Evolutionary conservation across 768 basidiomycete genomes (phyloP), one percentile per base, ranked within the genome.

Genomic region (Lanmaoa rubissima): DNA sequence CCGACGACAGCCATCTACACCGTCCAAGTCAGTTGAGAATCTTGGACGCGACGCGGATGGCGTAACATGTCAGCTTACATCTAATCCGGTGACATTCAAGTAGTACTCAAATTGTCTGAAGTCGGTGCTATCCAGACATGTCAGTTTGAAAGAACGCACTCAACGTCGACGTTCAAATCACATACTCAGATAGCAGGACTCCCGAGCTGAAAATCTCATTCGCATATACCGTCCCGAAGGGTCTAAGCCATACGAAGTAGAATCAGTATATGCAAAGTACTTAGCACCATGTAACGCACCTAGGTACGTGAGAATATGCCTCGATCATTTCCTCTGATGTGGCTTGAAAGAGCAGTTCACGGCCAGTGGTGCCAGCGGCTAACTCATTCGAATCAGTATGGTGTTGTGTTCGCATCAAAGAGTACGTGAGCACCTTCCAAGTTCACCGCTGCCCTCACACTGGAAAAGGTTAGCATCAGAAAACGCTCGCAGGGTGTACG

Each of bases 291-390:
- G 35, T 34, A 24, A 59, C 69, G 44, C 57, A 85, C 90, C 88
- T 79, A 3, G 94, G 92, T 0, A 92, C 92, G 62, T 86, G 81
- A 0, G 90, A 84, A 67, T 94, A 95, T 0, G 93, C 94, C 47
- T 88, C 80, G 6, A 97, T 90, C 95, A 98, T 97, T 71, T 97
- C 84, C 65, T 92, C 84, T 6, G 91, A 93, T 0, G 94, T 98
- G 0, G 94, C 96, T 76, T 98, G 96, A 78, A 98, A 98, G 16
- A 98, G 81, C 9, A 98, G 74, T 64, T 94, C 94, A 28, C 86
- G 89, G 0, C 96, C 94, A 7, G 83, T 85, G 2, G 87, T 86
- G 0, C 95, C 96, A 39, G 92, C 93, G 60, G 91, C 94, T 88
- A 47, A 39, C 8, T 51, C 32, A 31, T 34, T 35, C 16, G 40